A percentile compares a stretch with the other conserved stretches of the same genome.
Evolutionary conservation across 805 yeast genomes (phyloP).

Genomic region (Lipomyces chichibuensis): DNA sequence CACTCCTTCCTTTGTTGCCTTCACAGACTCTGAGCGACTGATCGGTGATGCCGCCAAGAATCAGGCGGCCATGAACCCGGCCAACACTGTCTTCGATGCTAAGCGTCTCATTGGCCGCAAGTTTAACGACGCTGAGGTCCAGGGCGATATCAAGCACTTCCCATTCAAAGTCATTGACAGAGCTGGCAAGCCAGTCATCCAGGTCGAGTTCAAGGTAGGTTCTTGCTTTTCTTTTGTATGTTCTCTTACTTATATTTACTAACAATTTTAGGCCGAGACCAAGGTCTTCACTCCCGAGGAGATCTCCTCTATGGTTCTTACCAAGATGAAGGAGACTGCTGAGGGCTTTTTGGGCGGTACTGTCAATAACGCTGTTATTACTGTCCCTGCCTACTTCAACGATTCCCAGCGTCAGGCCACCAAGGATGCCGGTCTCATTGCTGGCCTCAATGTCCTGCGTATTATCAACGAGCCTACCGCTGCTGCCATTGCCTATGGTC

Average conservation of each 20-base stretch:
- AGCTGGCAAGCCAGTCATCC: conserved; percentile 82
- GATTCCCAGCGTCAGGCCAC: conserved; percentile 99
- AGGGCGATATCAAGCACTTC: conserved; percentile 79
- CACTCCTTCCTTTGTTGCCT: conserved; percentile 95
- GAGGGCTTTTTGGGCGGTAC: conserved; percentile 83
- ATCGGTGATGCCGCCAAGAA: conserved; percentile 98
- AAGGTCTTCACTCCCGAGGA: conserved; percentile 92
- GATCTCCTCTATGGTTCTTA: conserved; percentile 87
- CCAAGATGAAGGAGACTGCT: conserved; percentile 92
- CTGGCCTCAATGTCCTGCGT: conserved; percentile 92
- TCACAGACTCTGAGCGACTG: conserved; percentile 92
- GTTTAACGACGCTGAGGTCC: conserved; percentile 77
- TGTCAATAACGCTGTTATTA: conserved; percentile 90
- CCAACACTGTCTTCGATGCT: conserved; percentile 92
- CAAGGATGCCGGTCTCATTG: conserved; percentile 95
- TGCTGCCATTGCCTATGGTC: conserved; percentile 98
- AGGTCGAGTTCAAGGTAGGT: conserved; percentile 72
- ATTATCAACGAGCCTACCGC: conserved; percentile 98
- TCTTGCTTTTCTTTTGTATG: background rate
- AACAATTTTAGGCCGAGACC: conserved; percentile 59
- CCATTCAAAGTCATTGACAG: conserved; percentile 81
- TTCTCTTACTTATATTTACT: background rate
- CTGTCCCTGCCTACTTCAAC: conserved; percentile 96
- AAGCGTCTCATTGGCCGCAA: conserved; percentile 91
- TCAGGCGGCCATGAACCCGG: conserved; percentile 96